A percentile compares a stretch with the other conserved stretches of the same genome.
Evolutionary conservation across 2,329 filamentous ascomycete genomes (phyloP).

Genomic region (Beauveria brongniartii): DNA sequence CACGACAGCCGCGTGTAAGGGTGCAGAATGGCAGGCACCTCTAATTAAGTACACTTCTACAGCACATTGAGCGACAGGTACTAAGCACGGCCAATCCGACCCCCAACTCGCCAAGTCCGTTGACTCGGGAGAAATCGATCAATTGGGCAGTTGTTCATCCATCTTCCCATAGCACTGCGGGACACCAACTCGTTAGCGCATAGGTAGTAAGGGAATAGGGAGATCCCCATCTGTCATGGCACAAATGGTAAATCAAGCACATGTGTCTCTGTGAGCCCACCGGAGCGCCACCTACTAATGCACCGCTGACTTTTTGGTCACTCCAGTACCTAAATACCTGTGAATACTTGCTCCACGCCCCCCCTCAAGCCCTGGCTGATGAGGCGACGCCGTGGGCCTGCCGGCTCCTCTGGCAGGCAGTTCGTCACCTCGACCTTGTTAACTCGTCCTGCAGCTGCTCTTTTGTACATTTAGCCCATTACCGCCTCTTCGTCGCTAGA

Average conservation of each 20-base stretch:
- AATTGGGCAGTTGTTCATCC: background rate
- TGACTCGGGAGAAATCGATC: background rate
- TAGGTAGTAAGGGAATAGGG: background rate
- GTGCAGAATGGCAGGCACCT: no score
- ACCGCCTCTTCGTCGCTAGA: background rate
- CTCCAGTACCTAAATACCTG: no score
- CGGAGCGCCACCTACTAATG: background rate
- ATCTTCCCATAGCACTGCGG: background rate
- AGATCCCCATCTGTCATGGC: background rate
- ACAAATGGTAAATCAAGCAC: no score
- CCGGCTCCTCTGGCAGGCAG: conserved; percentile 1
- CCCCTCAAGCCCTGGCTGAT: background rate
- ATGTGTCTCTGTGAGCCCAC: background rate
- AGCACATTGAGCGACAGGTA: background rate
- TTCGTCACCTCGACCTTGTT: background rate
- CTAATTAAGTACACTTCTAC: background rate
- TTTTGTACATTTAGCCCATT: background rate
- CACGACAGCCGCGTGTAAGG: no score
- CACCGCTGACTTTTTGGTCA: background rate
- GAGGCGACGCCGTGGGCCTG: background rate
- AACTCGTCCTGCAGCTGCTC: background rate
- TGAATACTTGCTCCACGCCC: background rate
- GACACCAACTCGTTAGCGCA: background rate
- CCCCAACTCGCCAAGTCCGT: background rate
- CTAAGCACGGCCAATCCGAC: background rate